phyloP scores from a whole-genome alignment of 371 early-diverging fungal species.

The Rhizopus delemar region DNA sequence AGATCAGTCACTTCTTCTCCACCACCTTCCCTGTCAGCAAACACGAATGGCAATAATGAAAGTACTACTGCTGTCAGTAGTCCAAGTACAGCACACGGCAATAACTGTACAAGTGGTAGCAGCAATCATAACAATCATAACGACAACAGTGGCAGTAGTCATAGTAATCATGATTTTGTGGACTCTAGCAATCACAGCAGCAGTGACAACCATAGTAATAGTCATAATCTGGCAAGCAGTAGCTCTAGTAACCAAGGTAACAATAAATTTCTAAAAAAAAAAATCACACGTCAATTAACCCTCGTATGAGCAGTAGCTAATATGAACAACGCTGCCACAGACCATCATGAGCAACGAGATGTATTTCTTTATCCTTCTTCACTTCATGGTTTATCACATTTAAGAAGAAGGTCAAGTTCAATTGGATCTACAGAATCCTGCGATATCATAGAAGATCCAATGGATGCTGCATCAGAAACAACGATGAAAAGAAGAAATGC shows the following conservation, averaged over 20 bases:
- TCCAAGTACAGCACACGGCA: neutral
- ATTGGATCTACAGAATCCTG: constrained; percentile 34
- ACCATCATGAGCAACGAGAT: constrained; percentile 2
- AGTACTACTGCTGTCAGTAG: neutral
- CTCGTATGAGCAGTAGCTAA: neutral
- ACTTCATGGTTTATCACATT: constrained; percentile 23
- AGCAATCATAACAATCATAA: neutral
- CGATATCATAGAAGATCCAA: constrained; percentile 17
- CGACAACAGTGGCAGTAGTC: neutral
- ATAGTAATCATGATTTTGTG: neutral
- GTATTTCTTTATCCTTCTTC: constrained; percentile 16
- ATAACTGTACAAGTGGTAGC: constrained; percentile 16
- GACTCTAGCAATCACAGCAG: neutral
- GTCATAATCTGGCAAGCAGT: neutral
- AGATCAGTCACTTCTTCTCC: constrained; percentile 17
- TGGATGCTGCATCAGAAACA: constrained; percentile 12
- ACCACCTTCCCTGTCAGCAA: constrained; percentile 19
- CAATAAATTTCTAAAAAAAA: neutral
- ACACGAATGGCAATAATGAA: neutral
- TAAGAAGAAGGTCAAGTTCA: constrained; percentile 44
- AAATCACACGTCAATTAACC: neutral
- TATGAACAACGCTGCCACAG: constrained; percentile 8
- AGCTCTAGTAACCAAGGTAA: neutral
- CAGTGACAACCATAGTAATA: constrained; percentile 9
- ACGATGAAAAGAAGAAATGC: constrained; percentile 11